phyloP scores from a whole-genome alignment of 2,329 filamentous ascomycete species.

The Apiospora malaysiana region DNA sequence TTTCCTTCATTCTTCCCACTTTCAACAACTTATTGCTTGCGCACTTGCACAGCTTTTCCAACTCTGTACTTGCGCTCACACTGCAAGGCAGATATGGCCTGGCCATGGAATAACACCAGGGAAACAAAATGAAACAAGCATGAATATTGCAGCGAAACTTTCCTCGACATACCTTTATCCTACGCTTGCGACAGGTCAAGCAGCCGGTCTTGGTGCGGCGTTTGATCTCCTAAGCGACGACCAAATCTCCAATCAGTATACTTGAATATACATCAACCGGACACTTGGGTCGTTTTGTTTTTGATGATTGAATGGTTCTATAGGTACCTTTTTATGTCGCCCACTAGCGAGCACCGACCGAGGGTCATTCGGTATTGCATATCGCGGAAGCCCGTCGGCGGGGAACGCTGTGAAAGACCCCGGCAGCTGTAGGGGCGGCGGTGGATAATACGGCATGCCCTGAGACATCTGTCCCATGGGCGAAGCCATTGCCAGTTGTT shows the following conservation, averaged over 20 bases:
- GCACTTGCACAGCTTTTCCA: slow-evolving; percentile 22
- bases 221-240: slow-evolving; percentile 60
- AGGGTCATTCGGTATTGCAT: slow-evolving; percentile 55
- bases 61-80: background rate
- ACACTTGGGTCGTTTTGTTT: slow-evolving; percentile 33
- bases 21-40: background rate
- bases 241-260: slow-evolving; percentile 24
- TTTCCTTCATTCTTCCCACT: slow-evolving; percentile 16
- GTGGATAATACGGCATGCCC: slow-evolving; percentile 51
- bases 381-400: slow-evolving; percentile 50
- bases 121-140: slow-evolving; percentile 23
- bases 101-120: background rate
- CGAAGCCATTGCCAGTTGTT: slow-evolving; percentile 45
- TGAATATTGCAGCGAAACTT: slow-evolving; percentile 27
- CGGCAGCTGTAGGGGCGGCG: slow-evolving; percentile 43
- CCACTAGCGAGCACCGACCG: slow-evolving; percentile 52
- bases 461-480: slow-evolving; percentile 45
- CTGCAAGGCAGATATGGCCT: background rate
- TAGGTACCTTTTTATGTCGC: slow-evolving; percentile 62
- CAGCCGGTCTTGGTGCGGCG: slow-evolving; percentile 68
- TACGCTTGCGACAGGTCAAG: slow-evolving; percentile 64
- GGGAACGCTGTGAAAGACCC: slow-evolving; percentile 50
- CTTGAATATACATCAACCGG: slow-evolving; percentile 29
- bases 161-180: slow-evolving; percentile 62
- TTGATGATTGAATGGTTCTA: slow-evolving; percentile 8